Conservation (phyloP, 208 protist species). For the Trypanosoma lewisi region DNA sequence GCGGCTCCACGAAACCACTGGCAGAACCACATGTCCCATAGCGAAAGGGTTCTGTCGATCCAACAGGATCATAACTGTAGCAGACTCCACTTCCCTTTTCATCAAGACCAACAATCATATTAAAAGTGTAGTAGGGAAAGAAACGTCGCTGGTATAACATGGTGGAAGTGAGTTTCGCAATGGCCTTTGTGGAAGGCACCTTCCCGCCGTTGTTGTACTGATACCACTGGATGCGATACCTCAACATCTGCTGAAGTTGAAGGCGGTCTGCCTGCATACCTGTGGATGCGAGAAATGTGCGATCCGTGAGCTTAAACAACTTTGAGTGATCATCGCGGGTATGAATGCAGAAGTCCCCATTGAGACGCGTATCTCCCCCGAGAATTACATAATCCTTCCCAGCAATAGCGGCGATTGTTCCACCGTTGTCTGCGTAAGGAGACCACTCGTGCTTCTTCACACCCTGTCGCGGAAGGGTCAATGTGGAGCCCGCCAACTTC, state of each 20-base stretch:
- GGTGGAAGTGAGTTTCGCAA: conserved; percentile 97
- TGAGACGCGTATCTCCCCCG: conserved; percentile 97
- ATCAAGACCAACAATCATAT: conserved; percentile 97
- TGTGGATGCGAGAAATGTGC: conserved; percentile 91
- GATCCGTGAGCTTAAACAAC: conserved; percentile 91
- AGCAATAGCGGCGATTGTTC: conserved; percentile 95
- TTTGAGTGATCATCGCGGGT: conserved; percentile 94
- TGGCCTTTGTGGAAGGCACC: conserved; percentile 87
- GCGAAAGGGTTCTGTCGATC: conserved; percentile 93
- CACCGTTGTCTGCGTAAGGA: conserved; percentile 95
- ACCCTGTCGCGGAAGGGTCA: conserved; percentile 68
- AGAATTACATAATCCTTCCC: conserved; percentile 97
- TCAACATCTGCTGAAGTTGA: conserved; percentile 95
- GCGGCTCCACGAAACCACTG: conserved; percentile 94
- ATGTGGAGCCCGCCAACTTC: conserved; percentile 64
- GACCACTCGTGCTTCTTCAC: conserved; percentile 83
- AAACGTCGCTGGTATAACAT: conserved; percentile 98
- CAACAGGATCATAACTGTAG: conserved; percentile 98
- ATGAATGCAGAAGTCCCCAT: conserved; percentile 96
- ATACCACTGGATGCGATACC: conserved; percentile 92
- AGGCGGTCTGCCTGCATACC: conserved; percentile 97
- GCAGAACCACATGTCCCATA: conserved; percentile 94
- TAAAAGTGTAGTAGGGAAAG: conserved; percentile 99
- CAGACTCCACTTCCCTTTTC: conserved; percentile 94
- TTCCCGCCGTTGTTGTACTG: conserved; percentile 93